phyloP scores from a whole-genome alignment of 257 asterid genomes.

The Henckelia pumila region DNA sequence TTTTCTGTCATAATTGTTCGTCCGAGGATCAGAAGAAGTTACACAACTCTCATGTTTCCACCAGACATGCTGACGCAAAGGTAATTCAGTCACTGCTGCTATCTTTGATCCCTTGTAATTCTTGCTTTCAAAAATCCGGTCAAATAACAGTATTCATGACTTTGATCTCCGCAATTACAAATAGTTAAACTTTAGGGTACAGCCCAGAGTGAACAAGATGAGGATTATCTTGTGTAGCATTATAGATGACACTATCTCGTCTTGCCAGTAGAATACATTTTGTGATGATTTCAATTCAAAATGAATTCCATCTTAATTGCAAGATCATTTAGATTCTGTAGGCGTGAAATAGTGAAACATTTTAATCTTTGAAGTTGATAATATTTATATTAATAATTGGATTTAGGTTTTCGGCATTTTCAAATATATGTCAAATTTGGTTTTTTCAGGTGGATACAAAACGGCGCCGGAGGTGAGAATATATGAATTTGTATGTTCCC shows the following conservation, averaged over 20 bases:
- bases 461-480: slow-evolving; percentile 64
- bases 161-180: background rate
- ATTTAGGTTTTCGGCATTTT: slow-evolving; percentile 1
- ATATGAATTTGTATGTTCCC: slow-evolving; percentile 15
- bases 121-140: slow-evolving; percentile 7
- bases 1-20: slow-evolving; percentile 68
- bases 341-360: background rate
- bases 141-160: background rate
- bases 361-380: background rate
- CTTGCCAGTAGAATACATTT: background rate
- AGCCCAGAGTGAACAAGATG: background rate
- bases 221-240: background rate
- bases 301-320: background rate
- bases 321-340: background rate
- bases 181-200: slow-evolving; percentile 5
- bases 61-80: slow-evolving; percentile 62
- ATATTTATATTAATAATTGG: background rate
- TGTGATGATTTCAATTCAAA: background rate
- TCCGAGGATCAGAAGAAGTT: slow-evolving; percentile 66
- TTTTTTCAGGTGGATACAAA: slow-evolving; percentile 69
- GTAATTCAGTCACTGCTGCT: slow-evolving; percentile 32
- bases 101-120: slow-evolving; percentile 9
- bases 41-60: slow-evolving; percentile 49
- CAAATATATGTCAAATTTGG: background rate
- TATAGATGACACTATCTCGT: background rate